Base-by-base conservation (phyloP, 31 red algal genomes). In the Odonthalia washingtoniensis region DNA sequence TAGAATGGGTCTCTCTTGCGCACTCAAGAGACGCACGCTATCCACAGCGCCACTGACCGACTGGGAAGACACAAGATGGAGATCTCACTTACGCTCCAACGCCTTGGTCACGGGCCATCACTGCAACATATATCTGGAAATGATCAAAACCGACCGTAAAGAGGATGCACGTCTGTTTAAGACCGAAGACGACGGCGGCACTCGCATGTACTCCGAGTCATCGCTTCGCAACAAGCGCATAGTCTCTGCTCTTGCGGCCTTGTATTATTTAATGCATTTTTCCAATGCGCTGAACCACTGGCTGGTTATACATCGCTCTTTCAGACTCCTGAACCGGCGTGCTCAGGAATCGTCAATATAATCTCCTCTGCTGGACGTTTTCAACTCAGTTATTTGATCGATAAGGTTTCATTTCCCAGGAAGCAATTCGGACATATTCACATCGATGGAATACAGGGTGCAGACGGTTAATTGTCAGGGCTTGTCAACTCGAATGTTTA, bases 1-100 rank as follows among this genome's bases (percentile, higher is more conserved):
- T n/a, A n/a, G n/a, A n/a, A 91, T 91, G 88, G 80, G 80, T 68
- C 64, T 91, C 24, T 91, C 84, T 46, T 80, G 88, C 52, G 34
- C 70, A 32, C 72, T 70, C 24, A 84, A 84, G 30, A 75, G 70
- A 36, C 70, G 80, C 26, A 69, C 75, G 5, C 64, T 80, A 30
- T 46, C 79, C 24, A 84, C 41, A 41, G 88, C 82, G 9, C 88
- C 88, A 28, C 49, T 91, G 3, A 78, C 88, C 17, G 88, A 91
- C 37, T 91, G 88, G 88, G 80, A 91, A 45, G 88, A 91, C 80
- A 91, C 88, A 3, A 78, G 88, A n/a, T 91, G 88, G 88, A 78
- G 88, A 40, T 91, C 88, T 5, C 80, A 91, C 40, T 80, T 91
- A 21, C 88, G 88, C 46, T 42, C 88, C 34, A 91, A 83, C 73